Conservation (phyloP, 768 basidiomycete genomes). For the Agrocybe pediades region DNA sequence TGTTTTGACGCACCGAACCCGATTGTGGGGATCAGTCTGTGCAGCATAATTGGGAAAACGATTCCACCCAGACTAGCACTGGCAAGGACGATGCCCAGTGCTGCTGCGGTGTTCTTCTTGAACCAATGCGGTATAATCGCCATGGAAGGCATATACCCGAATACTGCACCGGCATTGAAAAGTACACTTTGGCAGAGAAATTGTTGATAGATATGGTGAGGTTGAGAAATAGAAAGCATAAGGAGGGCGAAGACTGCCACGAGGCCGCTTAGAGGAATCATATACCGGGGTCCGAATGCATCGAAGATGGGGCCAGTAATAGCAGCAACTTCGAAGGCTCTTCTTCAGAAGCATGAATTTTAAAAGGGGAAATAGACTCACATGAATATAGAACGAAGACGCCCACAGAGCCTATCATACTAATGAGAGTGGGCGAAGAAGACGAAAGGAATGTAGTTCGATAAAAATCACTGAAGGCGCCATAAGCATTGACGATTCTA, state of each 20-base stretch:
- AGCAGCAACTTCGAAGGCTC: neutral
- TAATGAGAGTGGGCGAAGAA: neutral
- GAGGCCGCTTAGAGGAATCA: neutral
- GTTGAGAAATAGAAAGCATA: neutral
- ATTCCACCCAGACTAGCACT: neutral
- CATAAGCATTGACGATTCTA: neutral
- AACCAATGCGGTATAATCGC: neutral
- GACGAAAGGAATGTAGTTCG: neutral
- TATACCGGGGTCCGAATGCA: neutral
- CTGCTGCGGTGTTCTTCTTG: neutral
- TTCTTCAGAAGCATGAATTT: neutral
- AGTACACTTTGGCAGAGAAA: neutral
- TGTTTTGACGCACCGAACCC: neutral
- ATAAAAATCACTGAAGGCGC: neutral
- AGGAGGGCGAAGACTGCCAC: neutral
- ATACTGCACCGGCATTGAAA: neutral
- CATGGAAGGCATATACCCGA: neutral
- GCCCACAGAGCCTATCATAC: neutral
- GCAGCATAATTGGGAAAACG: neutral
- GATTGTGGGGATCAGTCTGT: neutral
- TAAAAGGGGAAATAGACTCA: neutral
- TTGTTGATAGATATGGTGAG: neutral
- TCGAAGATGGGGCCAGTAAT: neutral
- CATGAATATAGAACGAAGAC: neutral
- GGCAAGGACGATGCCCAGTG: neutral